phyloP scores from a whole-genome alignment of 139 green algal genomes.

The Monoraphidium neglectum region DNA sequence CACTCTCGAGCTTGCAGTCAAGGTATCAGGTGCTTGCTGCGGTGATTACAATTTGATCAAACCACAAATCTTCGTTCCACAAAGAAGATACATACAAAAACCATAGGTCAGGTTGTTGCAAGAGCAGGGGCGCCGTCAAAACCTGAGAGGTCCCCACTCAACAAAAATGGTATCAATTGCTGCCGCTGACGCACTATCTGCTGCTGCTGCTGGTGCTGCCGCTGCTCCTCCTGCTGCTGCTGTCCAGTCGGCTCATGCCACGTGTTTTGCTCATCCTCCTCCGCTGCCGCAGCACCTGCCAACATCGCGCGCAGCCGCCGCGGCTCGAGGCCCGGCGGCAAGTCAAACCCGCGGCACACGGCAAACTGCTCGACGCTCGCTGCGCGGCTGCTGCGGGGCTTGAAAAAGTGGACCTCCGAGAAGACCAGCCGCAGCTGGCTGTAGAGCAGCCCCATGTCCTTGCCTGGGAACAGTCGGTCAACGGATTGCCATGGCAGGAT shows the following conservation, averaged over 20 bases:
- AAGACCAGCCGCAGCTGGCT: conserved; percentile 93
- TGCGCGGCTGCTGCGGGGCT: conserved; percentile 93
- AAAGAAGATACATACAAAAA: no score
- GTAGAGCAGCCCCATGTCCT: conserved; percentile 92
- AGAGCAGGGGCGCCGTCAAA: conserved; percentile 79
- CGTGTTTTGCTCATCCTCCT: conserved; percentile 15
- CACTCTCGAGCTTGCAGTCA: no score
- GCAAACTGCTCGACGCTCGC: conserved; percentile 96
- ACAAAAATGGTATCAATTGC: conserved; percentile 84
- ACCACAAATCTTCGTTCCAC: no score
- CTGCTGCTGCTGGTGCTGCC: not conserved
- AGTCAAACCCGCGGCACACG: conserved; percentile 85
- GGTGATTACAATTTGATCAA: no score
- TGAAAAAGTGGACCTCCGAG: conserved; percentile 87
- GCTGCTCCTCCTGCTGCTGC: not conserved
- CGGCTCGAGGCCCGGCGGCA: conserved; percentile 73
- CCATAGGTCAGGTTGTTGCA: no score
- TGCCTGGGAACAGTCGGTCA: conserved; percentile 50
- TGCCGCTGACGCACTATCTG: not conserved
- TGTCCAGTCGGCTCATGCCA: not conserved
- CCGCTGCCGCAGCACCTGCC: conserved; percentile 23
- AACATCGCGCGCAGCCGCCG: conserved; percentile 54
- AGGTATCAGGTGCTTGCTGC: no score
- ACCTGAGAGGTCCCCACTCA: conserved; percentile 89
- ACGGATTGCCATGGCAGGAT: not conserved